phyloP scores from a whole-genome alignment of 345 rosid species.

The Rhizophora mangle region DNA sequence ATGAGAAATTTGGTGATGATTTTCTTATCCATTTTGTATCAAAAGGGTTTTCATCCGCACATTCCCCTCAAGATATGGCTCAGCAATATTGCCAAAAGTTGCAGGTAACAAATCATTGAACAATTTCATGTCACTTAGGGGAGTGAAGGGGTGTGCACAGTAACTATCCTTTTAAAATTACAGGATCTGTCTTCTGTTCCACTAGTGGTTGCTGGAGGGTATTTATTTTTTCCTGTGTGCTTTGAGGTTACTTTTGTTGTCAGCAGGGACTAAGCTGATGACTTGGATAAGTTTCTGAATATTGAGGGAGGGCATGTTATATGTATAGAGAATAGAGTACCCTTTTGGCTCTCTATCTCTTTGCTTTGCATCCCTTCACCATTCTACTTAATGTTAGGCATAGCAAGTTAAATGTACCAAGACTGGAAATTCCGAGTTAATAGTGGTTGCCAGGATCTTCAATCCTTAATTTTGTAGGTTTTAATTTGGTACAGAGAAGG shows the following conservation, averaged over 20 bases:
- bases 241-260: no score
- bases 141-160: background rate
- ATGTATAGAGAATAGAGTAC: no score
- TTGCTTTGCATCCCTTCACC: background rate
- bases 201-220: background rate
- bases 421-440: background rate
- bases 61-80: conserved; percentile 66
- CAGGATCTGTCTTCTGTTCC: background rate
- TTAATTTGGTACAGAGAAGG: background rate
- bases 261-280: no score
- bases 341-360: background rate
- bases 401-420: background rate
- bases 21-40: conserved; percentile 64
- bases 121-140: background rate
- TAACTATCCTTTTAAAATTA: background rate
- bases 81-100: conserved; percentile 82
- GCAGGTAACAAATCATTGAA: conserved; percentile 48
- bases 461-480: background rate
- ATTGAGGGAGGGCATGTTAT: no score
- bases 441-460: background rate
- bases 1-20: conserved; percentile 78
- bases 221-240: no score
- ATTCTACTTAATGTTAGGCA: background rate
- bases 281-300: no score
- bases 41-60: conserved; percentile 49